Conservation (phyloP, 1,284 basidiomycete genomes). For the Pisolithus thermaeus region DNA sequence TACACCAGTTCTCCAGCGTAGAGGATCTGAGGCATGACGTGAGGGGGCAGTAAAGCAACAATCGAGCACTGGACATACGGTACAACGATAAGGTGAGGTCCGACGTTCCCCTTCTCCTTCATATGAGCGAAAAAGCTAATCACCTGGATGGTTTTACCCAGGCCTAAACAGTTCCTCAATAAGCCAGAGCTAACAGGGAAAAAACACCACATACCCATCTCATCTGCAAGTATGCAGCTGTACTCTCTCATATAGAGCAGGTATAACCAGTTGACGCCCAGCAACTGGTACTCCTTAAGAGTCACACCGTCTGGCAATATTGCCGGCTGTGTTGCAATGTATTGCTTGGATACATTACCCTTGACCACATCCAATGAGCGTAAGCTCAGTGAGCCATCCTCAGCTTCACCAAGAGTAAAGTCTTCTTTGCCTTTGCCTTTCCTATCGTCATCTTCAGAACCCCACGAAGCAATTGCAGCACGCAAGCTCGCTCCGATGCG, state of each 20-base stretch:
- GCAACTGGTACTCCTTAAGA: conserved; percentile 94
- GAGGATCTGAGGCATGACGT: conserved; percentile 61
- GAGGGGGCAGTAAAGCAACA: conserved; percentile 28
- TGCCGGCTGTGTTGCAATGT: conserved; percentile 73
- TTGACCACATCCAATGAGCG: conserved; percentile 41
- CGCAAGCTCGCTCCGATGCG: conserved; percentile 68
- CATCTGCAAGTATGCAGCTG: conserved; percentile 96
- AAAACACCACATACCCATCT: conserved; percentile 71
- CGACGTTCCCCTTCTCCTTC: conserved; percentile 69
- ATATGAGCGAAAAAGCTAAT: conserved; percentile 93
- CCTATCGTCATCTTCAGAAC: conserved; percentile 35
- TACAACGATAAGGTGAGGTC: conserved; percentile 93
- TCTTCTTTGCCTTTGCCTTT: conserved; percentile 36
- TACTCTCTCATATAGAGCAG: conserved; percentile 77
- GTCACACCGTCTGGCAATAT: conserved; percentile 64
- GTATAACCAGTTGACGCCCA: conserved; percentile 98
- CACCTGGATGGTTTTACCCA: conserved; percentile 98
- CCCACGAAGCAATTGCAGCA: conserved; percentile 77
- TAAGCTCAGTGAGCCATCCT: conserved; percentile 60
- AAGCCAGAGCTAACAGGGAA: background rate
- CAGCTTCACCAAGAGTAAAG: conserved; percentile 31
- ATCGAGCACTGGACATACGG: conserved; percentile 62
- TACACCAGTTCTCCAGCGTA: conserved; percentile 96
- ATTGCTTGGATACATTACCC: conserved; percentile 49
- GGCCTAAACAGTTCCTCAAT: conserved; percentile 44